Evolutionary conservation across 495 filamentous ascomycete genomes (phyloP), one percentile per base, ranked within the genome.

Genomic region (Cladorrhinum samala): DNA sequence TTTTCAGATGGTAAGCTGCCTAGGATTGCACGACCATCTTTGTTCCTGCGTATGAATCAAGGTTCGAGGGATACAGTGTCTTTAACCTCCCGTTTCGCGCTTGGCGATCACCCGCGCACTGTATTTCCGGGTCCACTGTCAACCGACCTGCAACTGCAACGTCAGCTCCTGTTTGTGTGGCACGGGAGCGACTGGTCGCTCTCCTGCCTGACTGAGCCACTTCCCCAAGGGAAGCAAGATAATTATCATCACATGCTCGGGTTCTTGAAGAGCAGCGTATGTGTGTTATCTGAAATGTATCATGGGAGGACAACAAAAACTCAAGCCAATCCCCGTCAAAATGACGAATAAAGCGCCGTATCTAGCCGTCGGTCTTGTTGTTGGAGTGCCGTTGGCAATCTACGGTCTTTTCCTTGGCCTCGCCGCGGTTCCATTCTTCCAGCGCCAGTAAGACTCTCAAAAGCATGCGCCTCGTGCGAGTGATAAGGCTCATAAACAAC

Each of bases 401-500:
- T 77, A 76, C 40, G 9, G 74, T 1, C 59, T 68, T 21, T 74
- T 85, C 24, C 55, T 81, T 2, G 53, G 66, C 1, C 54, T 86
- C 46, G 53, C 65, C 11, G 68, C 73, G 1, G 75, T 72, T 48
- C 71, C 79, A 11, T 76, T 65, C 61, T 68, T 83, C 23, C 83
- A 87, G 59, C 68, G 79, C 60, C 77, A 83, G 83, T 84, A 70
- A 69, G 79, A 58, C 33, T 44, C 2, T 21, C 23, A n/a, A n/a
- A n/a, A n/a, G n/a, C n/a, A n/a, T n/a, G n/a, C n/a, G n/a, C n/a
- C n/a, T n/a, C n/a, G n/a, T n/a, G n/a, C n/a, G n/a, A n/a, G n/a
- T n/a, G n/a, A n/a, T n/a, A n/a, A n/a, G n/a, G n/a, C n/a, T n/a
- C n/a, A n/a, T n/a, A n/a, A n/a, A n/a, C n/a, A n/a, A n/a, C n/a